phyloP scores from a whole-genome alignment of 805 yeast species.

The Ogataea paraovalis region DNA sequence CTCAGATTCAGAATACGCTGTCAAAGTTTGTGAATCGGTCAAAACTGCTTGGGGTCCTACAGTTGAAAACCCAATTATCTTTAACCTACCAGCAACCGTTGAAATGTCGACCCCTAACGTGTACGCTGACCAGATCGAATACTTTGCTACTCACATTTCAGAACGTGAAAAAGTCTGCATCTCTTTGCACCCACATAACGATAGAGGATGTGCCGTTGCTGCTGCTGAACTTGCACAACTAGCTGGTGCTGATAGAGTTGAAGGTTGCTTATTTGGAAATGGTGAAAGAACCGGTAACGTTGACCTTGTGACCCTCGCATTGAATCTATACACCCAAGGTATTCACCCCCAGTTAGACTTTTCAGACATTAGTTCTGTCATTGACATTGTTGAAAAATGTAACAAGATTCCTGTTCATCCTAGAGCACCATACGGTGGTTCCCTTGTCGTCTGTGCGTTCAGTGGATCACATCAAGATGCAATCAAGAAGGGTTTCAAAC shows the following conservation, averaged over 20 bases:
- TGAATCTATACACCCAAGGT: conserved; percentile 78
- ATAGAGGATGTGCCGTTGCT: conserved; percentile 86
- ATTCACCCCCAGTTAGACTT: conserved; percentile 67
- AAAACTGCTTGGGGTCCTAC: conserved; percentile 72
- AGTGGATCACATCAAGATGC: conserved; percentile 89
- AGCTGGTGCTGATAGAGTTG: conserved; percentile 88
- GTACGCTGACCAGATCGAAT: conserved; percentile 82
- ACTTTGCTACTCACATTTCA: conserved; percentile 54
- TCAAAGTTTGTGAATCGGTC: conserved; percentile 70
- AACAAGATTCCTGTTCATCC: conserved; percentile 77
- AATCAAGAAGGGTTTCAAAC: conserved; percentile 73
- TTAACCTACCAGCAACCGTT: conserved; percentile 82
- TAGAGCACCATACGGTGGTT: conserved; percentile 82
- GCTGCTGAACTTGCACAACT: conserved; percentile 78
- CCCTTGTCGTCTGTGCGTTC: conserved; percentile 78
- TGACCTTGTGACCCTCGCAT: conserved; percentile 72
- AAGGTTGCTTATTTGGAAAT: conserved; percentile 81
- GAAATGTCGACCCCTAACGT: conserved; percentile 79
- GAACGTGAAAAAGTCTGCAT: conserved; percentile 69
- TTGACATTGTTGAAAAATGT: conserved; percentile 72
- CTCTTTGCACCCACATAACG: conserved; percentile 80
- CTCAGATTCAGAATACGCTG: conserved; percentile 58
- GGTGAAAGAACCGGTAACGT: conserved; percentile 90
- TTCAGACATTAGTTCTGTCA: conserved; percentile 59
- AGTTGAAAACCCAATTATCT: conserved; percentile 61